Base-by-base conservation (phyloP, 2,329 filamentous ascomycete species). In the Verticillium klebahnii region DNA sequence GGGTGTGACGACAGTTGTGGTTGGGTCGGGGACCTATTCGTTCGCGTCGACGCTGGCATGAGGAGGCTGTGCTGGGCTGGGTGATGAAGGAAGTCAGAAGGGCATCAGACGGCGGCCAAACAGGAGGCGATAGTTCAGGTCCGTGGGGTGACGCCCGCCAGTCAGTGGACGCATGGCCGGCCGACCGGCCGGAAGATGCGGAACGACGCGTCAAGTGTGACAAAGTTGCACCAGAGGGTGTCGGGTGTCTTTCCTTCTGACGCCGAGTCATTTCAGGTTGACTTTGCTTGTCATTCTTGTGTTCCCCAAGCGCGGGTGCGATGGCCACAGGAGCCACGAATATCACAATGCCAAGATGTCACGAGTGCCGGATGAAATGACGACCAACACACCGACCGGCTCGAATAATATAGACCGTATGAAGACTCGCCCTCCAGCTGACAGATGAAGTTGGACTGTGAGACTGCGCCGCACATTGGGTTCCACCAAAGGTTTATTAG, bases 21-120 rank as follows among this genome's bases (percentile, higher is more conserved):
- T 61, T 23, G 62, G 62, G 25, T 59, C 55, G 29, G 62, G 62
- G 11, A 56, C 45, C n/a, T 63, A 61, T 29, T 56, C 54, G 25
- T 61, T 63, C 59, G 50, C 50, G 29, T 29, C 29, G 34, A 36
- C 14, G 34, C 9, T 36, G 34, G 34, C 5, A 36, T 36, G 34
- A 36, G 11, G 34, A 36, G 34, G 34, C 34, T 5, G 34, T 36
- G 34, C 14, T 14, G 14, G 34, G 34, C 29, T 29, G 29, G 29
- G 29, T 29, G 29, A 29, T 29, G 29, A 4, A 29, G 29, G 29
- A 29, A 29, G 29, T 29, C 29, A 29, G 29, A 29, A 29, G 29
- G 29, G 29, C 29, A 29, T 29, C 29, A 17, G 37, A 8, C 4
- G 40, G 19, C 40, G 40, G 23, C 45, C n/a, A 50, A n/a, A 50